Conservation (phyloP, 2,329 filamentous ascomycete species). For the Fusarium dimerum region DNA sequence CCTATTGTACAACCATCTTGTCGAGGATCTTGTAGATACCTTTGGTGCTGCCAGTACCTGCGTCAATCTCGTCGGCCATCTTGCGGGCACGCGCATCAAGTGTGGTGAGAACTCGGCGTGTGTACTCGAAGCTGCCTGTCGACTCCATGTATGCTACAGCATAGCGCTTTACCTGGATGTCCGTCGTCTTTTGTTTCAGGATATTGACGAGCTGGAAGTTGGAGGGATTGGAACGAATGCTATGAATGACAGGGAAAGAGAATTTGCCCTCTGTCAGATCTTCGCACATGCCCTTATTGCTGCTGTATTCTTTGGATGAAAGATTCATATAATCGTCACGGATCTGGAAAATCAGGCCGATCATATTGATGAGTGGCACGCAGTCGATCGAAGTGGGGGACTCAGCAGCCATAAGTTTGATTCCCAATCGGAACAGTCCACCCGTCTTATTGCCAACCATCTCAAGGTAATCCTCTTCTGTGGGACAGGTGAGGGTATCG, state of each 20-base stretch:
- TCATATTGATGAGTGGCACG: slow-evolving; percentile 79
- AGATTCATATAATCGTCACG: slow-evolving; percentile 94
- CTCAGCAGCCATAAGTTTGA: slow-evolving; percentile 87
- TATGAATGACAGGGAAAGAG: slow-evolving; percentile 92
- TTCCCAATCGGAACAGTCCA: slow-evolving; percentile 79
- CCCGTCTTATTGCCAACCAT: slow-evolving; percentile 94
- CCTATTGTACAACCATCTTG: slow-evolving; percentile 52
- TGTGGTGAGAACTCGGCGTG: slow-evolving; percentile 64
- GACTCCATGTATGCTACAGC: slow-evolving; percentile 89
- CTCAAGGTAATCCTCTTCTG: slow-evolving; percentile 87
- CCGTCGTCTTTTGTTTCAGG: slow-evolving; percentile 82
- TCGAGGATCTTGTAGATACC: slow-evolving; percentile 69
- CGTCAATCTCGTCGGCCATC: slow-evolving; percentile 66
- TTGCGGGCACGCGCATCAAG: slow-evolving; percentile 64
- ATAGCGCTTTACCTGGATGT: slow-evolving; percentile 88
- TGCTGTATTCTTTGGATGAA: slow-evolving; percentile 69
- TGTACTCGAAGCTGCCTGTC: slow-evolving; percentile 89
- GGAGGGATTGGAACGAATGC: slow-evolving; percentile 73
- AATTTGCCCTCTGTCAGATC: slow-evolving; percentile 98
- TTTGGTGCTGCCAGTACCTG: slow-evolving; percentile 54
- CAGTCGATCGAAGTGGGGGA: slow-evolving; percentile 62
- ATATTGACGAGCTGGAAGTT: slow-evolving; percentile 89
- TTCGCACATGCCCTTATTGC: slow-evolving; percentile 92
- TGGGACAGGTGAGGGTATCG: slow-evolving; percentile 79
- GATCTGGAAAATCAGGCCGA: slow-evolving; percentile 88